Conservation (phyloP, 2,329 filamentous ascomycete species). For the Akanthomyces uredinophilus region DNA sequence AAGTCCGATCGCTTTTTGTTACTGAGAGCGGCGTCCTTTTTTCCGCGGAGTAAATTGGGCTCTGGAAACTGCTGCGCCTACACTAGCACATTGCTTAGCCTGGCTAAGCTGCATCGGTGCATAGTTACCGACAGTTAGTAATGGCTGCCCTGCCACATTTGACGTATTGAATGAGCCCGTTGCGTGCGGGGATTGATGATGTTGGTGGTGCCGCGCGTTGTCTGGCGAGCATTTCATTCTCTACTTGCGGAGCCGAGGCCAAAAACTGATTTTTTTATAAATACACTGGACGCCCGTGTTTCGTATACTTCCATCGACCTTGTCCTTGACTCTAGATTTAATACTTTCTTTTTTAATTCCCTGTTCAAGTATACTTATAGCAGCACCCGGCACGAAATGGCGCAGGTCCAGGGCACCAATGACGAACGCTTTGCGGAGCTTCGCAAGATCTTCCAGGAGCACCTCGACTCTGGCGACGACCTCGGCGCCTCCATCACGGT, state of each 20-base stretch:
- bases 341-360: neutral
- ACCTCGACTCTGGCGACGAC: constrained; percentile 34
- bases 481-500: constrained; percentile 40
- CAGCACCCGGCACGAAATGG: constrained; percentile 15
- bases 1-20: neutral
- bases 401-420: constrained; percentile 29
- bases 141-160: neutral
- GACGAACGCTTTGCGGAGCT: constrained; percentile 33
- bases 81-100: neutral
- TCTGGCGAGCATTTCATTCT: neutral
- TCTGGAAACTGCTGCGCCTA: neutral
- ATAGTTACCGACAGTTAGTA: no score
- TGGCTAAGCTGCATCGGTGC: neutral
- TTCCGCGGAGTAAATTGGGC: neutral
- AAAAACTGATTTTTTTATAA: neutral
- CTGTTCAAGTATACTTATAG: neutral
- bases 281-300: neutral
- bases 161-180: neutral
- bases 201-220: neutral
- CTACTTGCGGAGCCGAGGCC: neutral
- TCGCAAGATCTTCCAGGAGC: constrained; percentile 28
- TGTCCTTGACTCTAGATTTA: no score
- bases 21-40: neutral
- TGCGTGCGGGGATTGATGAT: neutral
- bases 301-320: neutral